phyloP scores from a whole-genome alignment of 805 yeast species.

The Saturnispora galanensis region DNA sequence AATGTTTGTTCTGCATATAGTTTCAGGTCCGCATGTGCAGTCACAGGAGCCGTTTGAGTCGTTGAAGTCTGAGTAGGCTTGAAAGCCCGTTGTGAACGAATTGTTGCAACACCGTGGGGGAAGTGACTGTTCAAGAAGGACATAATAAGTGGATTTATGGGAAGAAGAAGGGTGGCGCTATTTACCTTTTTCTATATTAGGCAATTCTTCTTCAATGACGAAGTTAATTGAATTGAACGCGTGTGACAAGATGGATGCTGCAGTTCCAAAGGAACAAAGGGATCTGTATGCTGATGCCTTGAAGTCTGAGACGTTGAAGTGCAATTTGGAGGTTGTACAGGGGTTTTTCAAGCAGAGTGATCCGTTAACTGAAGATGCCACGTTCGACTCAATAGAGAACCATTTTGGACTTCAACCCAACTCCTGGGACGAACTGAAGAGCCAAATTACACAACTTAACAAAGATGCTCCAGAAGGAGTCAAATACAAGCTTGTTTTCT shows the following conservation, averaged over 20 bases:
- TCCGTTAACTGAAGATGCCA: constrained; percentile 33
- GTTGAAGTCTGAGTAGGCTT: background rate
- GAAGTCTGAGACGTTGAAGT: constrained; percentile 16
- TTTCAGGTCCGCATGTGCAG: constrained; percentile 61
- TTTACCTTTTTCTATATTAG: no score
- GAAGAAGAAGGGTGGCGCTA: no score
- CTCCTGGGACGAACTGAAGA: constrained; percentile 32
- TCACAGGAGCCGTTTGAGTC: constrained; percentile 12
- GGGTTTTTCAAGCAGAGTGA: constrained; percentile 44
- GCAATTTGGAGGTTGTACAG: constrained; percentile 38
- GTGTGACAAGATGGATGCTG: constrained; percentile 5
- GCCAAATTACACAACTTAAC: constrained; percentile 30
- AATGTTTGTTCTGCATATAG: constrained; percentile 89
- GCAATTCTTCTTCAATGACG: background rate
- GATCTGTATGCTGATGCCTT: constrained; percentile 11
- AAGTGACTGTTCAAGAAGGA: constrained; percentile 1
- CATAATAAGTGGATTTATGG: background rate
- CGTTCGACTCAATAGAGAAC: constrained; percentile 33
- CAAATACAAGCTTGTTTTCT: constrained; percentile 38
- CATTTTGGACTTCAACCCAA: constrained; percentile 35
- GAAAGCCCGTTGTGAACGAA: background rate
- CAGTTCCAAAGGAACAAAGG: constrained; percentile 13
- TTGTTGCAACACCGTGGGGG: background rate
- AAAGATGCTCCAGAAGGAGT: constrained; percentile 28
- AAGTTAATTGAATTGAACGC: background rate